Conservation (phyloP, 306 rosid genomes). For the Prunus campanulata region DNA sequence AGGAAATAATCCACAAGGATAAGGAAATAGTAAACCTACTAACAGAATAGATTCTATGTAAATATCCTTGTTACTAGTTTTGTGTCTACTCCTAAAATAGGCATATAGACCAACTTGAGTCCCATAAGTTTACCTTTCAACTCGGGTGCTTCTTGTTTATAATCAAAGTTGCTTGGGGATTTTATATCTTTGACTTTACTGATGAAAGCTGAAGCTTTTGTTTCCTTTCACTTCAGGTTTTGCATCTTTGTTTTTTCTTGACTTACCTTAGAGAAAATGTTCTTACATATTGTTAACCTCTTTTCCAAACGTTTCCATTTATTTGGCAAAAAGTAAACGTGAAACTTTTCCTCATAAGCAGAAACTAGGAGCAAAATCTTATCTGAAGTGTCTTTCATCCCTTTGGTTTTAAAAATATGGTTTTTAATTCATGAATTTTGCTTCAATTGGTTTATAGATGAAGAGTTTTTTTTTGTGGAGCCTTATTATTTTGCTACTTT, state of each 20-base stretch:
- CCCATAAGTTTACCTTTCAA: neutral
- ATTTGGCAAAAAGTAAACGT: neutral
- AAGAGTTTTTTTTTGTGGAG: neutral
- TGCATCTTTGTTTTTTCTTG: neutral
- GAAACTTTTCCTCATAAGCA: neutral
- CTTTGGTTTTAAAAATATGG: neutral
- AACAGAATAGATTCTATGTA: neutral
- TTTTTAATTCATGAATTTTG: neutral
- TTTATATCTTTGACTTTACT: neutral
- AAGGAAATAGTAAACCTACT: neutral
- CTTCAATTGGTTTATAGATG: neutral
- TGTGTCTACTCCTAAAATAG: neutral
- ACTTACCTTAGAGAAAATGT: neutral
- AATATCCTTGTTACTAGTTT: neutral
- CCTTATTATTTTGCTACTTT: neutral
- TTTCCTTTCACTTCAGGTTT: neutral
- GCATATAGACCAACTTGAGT: neutral
- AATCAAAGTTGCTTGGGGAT: neutral
- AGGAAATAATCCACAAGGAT: neutral
- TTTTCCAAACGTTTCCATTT: neutral
- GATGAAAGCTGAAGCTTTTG: neutral
- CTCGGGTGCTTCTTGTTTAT: neutral
- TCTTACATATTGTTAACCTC: neutral
- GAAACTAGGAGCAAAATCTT: neutral
- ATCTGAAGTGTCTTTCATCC: conserved; percentile 3